These are phyloP conservation scores for Oldenlandia corymbosa DNA, from an alignment of 257 asterid genomes.

Conservation along the genomic window DNA sequence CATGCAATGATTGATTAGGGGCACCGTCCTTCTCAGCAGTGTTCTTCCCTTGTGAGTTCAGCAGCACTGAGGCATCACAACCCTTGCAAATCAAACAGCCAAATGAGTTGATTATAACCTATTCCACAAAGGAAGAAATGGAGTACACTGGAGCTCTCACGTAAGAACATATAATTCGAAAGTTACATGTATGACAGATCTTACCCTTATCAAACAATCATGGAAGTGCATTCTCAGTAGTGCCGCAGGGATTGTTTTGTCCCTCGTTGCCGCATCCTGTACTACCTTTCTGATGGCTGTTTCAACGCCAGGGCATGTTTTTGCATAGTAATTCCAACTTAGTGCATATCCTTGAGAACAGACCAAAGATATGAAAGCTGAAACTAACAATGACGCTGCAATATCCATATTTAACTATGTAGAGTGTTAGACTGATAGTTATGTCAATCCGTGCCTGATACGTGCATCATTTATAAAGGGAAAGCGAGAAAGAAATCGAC, in stretches of 20 bases:
- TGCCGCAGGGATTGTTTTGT: constrained; percentile 57
- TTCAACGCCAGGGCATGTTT: constrained; percentile 53
- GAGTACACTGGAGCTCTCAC: background rate
- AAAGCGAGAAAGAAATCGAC: background rate
- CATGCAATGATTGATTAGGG: constrained; percentile 59
- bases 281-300: constrained; percentile 35
- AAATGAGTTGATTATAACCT: background rate
- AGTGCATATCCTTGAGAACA: constrained; percentile 25
- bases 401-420: constrained; percentile 13
- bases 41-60: constrained; percentile 51
- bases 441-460: background rate
- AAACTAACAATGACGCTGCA: constrained; percentile 6
- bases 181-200: background rate
- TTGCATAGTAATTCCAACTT: constrained; percentile 28
- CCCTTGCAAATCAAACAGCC: constrained; percentile 33
- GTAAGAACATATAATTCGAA: background rate
- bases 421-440: background rate
- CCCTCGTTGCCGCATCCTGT: constrained; percentile 40
- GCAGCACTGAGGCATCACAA: constrained; percentile 68
- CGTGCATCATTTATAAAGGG: constrained; percentile 20
- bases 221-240: constrained; percentile 84
- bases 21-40: constrained; percentile 65
- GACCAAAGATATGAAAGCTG: constrained; percentile 13
- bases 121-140: background rate
- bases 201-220: constrained; percentile 75